Evolutionary conservation across 2,329 filamentous ascomycete genomes (phyloP).

Genomic region (Zalaria obscura): DNA sequence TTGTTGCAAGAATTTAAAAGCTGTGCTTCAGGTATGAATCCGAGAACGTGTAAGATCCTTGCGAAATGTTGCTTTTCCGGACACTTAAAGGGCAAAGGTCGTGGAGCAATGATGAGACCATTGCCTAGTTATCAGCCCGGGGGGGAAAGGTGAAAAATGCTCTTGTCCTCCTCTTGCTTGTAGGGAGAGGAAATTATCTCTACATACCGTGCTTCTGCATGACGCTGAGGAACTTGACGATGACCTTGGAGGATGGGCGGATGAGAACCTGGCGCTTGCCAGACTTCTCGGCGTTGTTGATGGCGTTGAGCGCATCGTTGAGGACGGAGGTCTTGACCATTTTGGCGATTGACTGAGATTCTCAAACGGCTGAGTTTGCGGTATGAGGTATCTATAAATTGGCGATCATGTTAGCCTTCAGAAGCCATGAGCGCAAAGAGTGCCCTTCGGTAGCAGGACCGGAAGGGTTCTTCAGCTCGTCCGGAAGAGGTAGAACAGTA

Average conservation of each 20-base stretch:
- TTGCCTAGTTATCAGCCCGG: slow-evolving; percentile 99
- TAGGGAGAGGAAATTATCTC: slow-evolving; percentile 6
- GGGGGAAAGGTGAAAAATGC: slow-evolving; percentile 20
- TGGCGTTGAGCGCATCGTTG: slow-evolving; percentile 73
- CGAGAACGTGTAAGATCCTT: slow-evolving; percentile 97
- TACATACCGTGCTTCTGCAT: slow-evolving; percentile 99
- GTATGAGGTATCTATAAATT: slow-evolving; percentile 45
- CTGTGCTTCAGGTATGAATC: slow-evolving; percentile 60
- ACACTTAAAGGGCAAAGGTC: slow-evolving; percentile 99
- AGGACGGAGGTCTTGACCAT: slow-evolving; percentile 99
- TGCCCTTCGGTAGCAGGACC: slow-evolving; percentile 40
- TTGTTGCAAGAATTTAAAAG: slow-evolving; percentile 95
- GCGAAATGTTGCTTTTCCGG: slow-evolving; percentile 78
- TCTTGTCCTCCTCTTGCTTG: slow-evolving; percentile 4
- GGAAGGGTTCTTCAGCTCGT: slow-evolving; percentile 56
- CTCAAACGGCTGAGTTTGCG: slow-evolving; percentile 51
- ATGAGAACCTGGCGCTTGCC: slow-evolving; percentile 99
- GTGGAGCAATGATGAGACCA: slow-evolving; percentile 60
- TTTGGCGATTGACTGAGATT: slow-evolving; percentile 67
- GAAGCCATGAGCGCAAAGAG: slow-evolving; percentile 54
- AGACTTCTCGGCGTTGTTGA: slow-evolving; percentile 99
- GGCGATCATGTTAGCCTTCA: slow-evolving; percentile 42
- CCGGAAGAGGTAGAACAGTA: slow-evolving; percentile 31
- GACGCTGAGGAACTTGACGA: slow-evolving; percentile 96
- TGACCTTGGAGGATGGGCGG: slow-evolving; percentile 97